Conservation (phyloP, 495 filamentous ascomycete species). For the Cryomyces minteri region DNA sequence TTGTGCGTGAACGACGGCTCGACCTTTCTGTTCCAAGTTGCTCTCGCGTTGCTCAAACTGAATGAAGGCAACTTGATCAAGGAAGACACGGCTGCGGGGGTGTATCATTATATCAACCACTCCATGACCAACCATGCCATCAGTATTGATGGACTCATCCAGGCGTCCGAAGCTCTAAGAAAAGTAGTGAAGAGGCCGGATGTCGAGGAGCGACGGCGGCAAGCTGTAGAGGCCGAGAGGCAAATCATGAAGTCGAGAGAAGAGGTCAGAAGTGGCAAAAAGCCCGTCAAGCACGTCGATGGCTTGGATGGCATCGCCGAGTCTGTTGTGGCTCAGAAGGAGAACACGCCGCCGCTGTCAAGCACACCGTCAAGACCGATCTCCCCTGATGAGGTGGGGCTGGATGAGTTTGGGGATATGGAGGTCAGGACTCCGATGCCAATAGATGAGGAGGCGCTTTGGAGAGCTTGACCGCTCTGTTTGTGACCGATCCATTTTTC, state of each 20-base stretch:
- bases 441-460: slow-evolving; percentile 14
- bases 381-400: not conserved
- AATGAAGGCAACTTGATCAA: slow-evolving; percentile 60
- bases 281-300: not conserved
- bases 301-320: slow-evolving; percentile 2
- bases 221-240: slow-evolving; percentile 41
- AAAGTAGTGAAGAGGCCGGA: slow-evolving; percentile 60
- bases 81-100: slow-evolving; percentile 47
- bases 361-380: not conserved
- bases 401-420: not conserved
- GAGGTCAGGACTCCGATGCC: slow-evolving; percentile 11
- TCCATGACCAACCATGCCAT: slow-evolving; percentile 96
- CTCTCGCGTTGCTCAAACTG: slow-evolving; percentile 75
- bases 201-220: slow-evolving; percentile 49
- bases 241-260: slow-evolving; percentile 14
- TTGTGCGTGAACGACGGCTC: slow-evolving; percentile 76
- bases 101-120: slow-evolving; percentile 87
- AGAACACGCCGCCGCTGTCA: not conserved
- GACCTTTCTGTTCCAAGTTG: slow-evolving; percentile 88
- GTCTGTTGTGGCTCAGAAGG: not conserved
- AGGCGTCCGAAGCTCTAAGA: slow-evolving; percentile 63
- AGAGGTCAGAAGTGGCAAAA: slow-evolving; percentile 3
- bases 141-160: slow-evolving; percentile 81
- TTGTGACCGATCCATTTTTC: too few species aligned
- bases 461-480: slow-evolving; percentile 8